Evolutionary conservation across 495 filamentous ascomycete species (phyloP).

Genomic region (Amphirosellinia nigrospora): DNA sequence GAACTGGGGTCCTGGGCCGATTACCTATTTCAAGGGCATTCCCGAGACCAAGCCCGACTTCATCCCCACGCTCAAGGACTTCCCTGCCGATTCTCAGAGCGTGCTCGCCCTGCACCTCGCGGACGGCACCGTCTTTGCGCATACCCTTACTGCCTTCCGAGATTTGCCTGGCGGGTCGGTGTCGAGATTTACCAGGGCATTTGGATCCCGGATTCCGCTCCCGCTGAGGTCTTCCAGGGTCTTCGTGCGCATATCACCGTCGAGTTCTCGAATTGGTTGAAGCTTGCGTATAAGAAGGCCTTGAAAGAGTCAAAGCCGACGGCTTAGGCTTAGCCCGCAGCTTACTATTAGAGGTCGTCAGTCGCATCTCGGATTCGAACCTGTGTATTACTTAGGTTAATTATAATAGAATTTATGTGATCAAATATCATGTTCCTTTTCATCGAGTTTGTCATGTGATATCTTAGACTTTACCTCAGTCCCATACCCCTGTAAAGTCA

Average conservation of each 20-base stretch:
- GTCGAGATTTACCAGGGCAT: constrained; percentile 34
- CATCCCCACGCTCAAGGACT: constrained; percentile 25
- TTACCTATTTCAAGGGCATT: constrained; percentile 31
- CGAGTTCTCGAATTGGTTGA: constrained; percentile 36
- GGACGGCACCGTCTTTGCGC: constrained; percentile 27
- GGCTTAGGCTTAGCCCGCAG: too few relatives aligned
- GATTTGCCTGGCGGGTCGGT: constrained; percentile 30
- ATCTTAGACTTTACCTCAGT: too few relatives aligned
- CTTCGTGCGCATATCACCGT: constrained; percentile 31
- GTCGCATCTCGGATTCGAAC: neutral
- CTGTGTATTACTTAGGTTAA: neutral
- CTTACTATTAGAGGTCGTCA: neutral
- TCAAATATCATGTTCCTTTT: neutral
- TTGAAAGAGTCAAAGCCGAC: neutral
- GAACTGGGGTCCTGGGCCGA: constrained; percentile 31
- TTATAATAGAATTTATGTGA: neutral
- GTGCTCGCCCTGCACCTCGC: constrained; percentile 29
- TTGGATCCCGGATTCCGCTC: constrained; percentile 30
- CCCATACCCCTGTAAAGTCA: too few relatives aligned
- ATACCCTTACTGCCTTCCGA: constrained; percentile 29
- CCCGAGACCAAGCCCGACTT: constrained; percentile 28
- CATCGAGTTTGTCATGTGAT: neutral
- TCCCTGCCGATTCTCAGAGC: constrained; percentile 22
- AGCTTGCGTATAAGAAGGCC: constrained; percentile 28
- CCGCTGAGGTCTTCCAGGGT: constrained; percentile 27